Conservation (phyloP, 257 asterid species). For the Plectranthus barbatus region DNA sequence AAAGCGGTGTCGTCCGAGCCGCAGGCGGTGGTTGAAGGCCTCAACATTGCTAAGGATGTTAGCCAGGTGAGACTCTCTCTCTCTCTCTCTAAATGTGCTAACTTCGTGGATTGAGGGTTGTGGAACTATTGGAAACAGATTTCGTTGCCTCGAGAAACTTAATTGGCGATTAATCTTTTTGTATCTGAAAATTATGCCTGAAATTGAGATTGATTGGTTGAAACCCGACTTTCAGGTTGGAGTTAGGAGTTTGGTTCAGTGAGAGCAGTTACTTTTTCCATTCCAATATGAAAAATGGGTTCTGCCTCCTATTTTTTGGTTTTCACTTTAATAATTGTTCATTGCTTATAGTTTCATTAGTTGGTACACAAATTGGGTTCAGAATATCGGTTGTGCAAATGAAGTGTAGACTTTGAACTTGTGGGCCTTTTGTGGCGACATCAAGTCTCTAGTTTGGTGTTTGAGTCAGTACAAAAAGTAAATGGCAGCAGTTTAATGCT, state of each 20-base stretch:
- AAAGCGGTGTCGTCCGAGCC: constrained; percentile 44
- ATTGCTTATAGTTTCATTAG: too few species aligned
- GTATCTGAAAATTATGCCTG: background rate
- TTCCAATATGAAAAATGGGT: too few species aligned
- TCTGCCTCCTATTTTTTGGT: too few species aligned
- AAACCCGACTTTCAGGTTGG: background rate
- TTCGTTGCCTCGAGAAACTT: too few species aligned
- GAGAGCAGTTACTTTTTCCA: too few species aligned
- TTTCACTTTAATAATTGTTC: too few species aligned
- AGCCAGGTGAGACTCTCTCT: constrained; percentile 40
- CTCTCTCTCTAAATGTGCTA: background rate
- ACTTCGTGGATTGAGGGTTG: too few species aligned
- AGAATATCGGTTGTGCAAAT: background rate
- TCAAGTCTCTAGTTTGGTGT: background rate
- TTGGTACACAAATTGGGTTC: background rate
- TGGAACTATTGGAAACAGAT: too few species aligned
- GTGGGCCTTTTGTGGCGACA: background rate
- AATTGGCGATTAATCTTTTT: too few species aligned
- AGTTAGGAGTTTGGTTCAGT: too few species aligned
- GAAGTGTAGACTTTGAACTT: too few species aligned
- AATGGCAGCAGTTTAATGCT: too few species aligned
- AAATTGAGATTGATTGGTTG: background rate
- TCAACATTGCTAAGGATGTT: constrained; percentile 77
- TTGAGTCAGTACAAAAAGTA: background rate
- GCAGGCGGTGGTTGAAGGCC: constrained; percentile 46